Percentiles rank a stretch among this genome's conserved stretches.
These are phyloP conservation scores for Mucor saturninus DNA, from an alignment of 371 early-diverging fungal species.

Conservation along the genomic window DNA sequence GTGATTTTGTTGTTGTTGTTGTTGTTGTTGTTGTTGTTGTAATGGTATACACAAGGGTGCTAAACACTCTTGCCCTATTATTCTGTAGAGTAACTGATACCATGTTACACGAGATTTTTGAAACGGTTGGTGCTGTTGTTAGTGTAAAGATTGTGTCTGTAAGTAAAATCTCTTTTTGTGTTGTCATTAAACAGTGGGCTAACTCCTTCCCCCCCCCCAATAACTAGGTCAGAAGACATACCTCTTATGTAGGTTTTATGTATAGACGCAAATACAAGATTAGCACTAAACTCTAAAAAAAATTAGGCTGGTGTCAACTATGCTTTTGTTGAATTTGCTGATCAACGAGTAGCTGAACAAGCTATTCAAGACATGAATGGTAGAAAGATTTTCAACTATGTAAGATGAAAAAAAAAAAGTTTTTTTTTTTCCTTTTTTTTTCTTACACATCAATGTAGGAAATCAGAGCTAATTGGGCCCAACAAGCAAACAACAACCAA, in stretches of 20 bases:
- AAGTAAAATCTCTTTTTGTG: slow-evolving; percentile 23
- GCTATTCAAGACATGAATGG: slow-evolving; percentile 83
- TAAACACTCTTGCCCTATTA: background rate
- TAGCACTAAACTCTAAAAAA: background rate
- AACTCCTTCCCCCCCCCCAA: no score
- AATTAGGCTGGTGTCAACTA: slow-evolving; percentile 67
- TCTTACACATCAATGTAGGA: slow-evolving; percentile 32
- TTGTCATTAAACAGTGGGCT: no score
- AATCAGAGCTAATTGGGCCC: slow-evolving; percentile 58
- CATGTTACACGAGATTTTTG: slow-evolving; percentile 78
- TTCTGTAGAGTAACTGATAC: slow-evolving; percentile 67
- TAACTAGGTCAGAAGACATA: slow-evolving; percentile 29
- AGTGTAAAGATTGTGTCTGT: slow-evolving; percentile 83
- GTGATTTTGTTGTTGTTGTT: slow-evolving; percentile 1
- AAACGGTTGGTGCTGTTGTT: slow-evolving; percentile 69
- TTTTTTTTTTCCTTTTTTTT: background rate
- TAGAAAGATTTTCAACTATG: slow-evolving; percentile 65
- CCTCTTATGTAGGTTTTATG: slow-evolving; percentile 18
- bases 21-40: no score
- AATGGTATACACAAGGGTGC: background rate
- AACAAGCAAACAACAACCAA: slow-evolving; percentile 37
- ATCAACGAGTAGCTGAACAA: slow-evolving; percentile 73
- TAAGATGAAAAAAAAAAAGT: slow-evolving; percentile 18
- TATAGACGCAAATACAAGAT: background rate
- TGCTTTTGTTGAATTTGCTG: slow-evolving; percentile 90